Evolutionary conservation across 2,329 filamentous ascomycete genomes (phyloP).

Genomic region (Cladosporium velox): DNA sequence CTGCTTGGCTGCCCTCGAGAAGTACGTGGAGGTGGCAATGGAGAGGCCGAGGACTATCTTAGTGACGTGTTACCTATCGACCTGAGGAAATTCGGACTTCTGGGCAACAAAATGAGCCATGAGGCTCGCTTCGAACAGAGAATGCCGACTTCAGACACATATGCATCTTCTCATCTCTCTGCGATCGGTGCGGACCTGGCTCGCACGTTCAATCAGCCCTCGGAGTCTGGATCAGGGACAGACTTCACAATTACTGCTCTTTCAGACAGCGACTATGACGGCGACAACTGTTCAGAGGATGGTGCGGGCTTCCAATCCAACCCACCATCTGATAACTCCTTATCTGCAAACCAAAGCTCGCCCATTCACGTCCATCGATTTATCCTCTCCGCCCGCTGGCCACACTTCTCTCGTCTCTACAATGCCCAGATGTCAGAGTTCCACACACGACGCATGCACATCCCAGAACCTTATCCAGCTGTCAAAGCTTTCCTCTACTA

Average conservation of each 20-base stretch:
- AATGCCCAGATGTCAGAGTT: conserved; percentile 95
- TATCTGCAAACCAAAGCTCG: conserved; percentile 60
- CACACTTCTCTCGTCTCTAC: conserved; percentile 91
- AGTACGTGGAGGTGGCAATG: conserved; percentile 65
- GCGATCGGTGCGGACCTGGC: conserved; percentile 84
- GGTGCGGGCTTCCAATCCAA: conserved; percentile 2
- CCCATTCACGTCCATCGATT: conserved; percentile 95
- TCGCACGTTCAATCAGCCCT: conserved; percentile 80
- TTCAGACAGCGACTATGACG: conserved; percentile 61
- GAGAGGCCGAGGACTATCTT: conserved; percentile 83
- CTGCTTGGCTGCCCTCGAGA: conserved; percentile 89
- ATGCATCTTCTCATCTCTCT: conserved; percentile 53
- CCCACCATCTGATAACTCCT: conserved; percentile 45
- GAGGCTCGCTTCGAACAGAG: conserved; percentile 42
- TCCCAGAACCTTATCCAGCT: conserved; percentile 91
- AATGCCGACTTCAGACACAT: conserved; percentile 56
- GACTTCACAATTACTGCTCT: conserved; percentile 92
- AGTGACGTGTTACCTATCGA: conserved; percentile 95
- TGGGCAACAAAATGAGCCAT: conserved; percentile 68
- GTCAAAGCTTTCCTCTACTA: conserved; percentile 96
- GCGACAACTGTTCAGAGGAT: conserved; percentile 66
- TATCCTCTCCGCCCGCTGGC: conserved; percentile 93
- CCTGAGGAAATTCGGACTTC: conserved; percentile 83
- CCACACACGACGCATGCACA: conserved; percentile 96
- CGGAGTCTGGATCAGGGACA: conserved; percentile 79